Evolutionary conservation across 2,329 filamentous ascomycete species (phyloP).

Genomic region (Fusarium virguliforme): DNA sequence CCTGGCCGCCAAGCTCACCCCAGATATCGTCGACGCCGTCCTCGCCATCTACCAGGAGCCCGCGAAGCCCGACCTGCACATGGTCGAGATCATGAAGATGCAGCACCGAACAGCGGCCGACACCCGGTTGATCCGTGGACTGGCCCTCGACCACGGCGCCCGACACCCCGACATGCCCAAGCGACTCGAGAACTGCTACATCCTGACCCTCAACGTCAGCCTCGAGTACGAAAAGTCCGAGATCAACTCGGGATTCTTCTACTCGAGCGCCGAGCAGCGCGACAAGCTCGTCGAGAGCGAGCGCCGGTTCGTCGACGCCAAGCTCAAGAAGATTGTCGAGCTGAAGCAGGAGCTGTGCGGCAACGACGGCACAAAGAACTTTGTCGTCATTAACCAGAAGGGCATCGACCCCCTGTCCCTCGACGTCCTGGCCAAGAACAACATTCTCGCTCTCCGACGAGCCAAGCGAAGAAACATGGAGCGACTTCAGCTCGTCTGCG

Average conservation of each 20-base stretch:
- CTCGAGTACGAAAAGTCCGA: conserved; percentile 99
- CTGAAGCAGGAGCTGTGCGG: conserved; percentile 98
- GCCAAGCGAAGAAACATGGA: conserved; percentile 99
- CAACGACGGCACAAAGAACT: conserved; percentile 92
- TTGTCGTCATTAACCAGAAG: conserved; percentile 99
- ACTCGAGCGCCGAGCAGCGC: conserved; percentile 95
- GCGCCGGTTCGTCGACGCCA: conserved; percentile 94
- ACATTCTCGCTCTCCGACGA: conserved; percentile 92
- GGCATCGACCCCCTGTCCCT: conserved; percentile 97
- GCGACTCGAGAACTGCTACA: conserved; percentile 93
- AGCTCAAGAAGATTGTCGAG: conserved; percentile 97
- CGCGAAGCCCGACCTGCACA: conserved; percentile 95
- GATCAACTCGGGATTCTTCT: conserved; percentile 99
- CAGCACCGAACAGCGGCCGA: conserved; percentile 97
- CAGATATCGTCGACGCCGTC: conserved; percentile 96
- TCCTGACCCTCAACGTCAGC: conserved; percentile 95
- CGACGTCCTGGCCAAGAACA: conserved; percentile 97
- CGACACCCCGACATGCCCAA: conserved; percentile 99
- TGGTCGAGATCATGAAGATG: conserved; percentile 99
- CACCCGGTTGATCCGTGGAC: conserved; percentile 93
- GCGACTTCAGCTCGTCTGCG: conserved; percentile 93
- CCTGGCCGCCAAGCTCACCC: conserved; percentile 91
- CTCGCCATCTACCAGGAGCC: conserved; percentile 92
- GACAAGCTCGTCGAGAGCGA: conserved; percentile 99
- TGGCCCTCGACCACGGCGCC: conserved; percentile 95